These are phyloP conservation scores for Lactarius akahatsu DNA, from an alignment of 768 basidiomycete species.

Conservation along the genomic window DNA sequence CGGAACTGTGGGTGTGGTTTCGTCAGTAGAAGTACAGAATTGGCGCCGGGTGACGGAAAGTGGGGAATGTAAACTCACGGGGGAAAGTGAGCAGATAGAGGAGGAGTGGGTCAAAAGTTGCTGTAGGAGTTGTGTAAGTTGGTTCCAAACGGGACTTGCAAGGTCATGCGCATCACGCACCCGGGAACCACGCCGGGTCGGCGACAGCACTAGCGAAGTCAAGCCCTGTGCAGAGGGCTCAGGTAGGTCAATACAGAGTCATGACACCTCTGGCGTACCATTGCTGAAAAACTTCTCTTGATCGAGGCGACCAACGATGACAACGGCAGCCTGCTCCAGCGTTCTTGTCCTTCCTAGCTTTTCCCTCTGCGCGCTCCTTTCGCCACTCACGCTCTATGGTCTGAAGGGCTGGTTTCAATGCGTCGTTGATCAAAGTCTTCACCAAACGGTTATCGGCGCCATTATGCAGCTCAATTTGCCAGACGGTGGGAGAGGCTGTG, in stretches of 20 bases:
- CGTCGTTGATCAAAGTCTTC: conserved; percentile 53
- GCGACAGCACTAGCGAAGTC: conserved; percentile 53
- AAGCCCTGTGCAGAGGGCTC: conserved; percentile 47
- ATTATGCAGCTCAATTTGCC: conserved; percentile 82
- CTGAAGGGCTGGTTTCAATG: conserved; percentile 68
- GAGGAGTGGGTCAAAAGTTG: conserved; percentile 67
- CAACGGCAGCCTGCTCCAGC: conserved; percentile 66
- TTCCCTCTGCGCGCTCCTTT: conserved; percentile 40
- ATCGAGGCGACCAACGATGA: conserved; percentile 69
- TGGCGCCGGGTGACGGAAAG: not conserved
- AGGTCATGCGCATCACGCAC: conserved; percentile 40
- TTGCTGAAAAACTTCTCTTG: conserved; percentile 93
- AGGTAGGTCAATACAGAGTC: not conserved
- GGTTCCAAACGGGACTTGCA: not conserved
- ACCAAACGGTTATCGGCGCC: conserved; percentile 73
- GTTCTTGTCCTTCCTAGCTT: conserved; percentile 40
- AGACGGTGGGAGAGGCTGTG: conserved; percentile 57
- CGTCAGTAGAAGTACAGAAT: not conserved
- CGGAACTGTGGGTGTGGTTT: conserved; percentile 50
- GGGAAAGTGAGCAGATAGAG: conserved; percentile 71
- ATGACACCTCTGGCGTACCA: conserved; percentile 42
- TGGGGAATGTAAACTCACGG: conserved; percentile 45
- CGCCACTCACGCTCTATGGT: conserved; percentile 74
- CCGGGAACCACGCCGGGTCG: conserved; percentile 63
- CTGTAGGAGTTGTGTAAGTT: not conserved